Evolutionary conservation across 2,329 filamentous ascomycete species (phyloP).

Genomic region (Botryotinia narcissicola): DNA sequence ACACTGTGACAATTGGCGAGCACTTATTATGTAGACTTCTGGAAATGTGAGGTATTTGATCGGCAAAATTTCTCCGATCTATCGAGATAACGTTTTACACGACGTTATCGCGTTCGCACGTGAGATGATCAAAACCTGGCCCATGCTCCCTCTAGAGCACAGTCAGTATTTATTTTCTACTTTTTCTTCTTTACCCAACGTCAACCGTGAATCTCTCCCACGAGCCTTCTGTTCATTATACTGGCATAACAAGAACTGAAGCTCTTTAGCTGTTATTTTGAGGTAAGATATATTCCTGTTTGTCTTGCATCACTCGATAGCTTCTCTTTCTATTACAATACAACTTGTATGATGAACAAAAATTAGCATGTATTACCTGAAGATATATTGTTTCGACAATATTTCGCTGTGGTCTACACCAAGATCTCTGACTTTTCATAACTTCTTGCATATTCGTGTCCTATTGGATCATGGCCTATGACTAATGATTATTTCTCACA

Average conservation of each 20-base stretch:
- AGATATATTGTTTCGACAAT: conserved; percentile 46
- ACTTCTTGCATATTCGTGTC: background rate
- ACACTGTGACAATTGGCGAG: background rate
- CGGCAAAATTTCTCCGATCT: conserved; percentile 9
- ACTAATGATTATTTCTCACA: background rate
- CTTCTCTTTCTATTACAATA: background rate
- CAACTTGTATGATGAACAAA: conserved; percentile 39
- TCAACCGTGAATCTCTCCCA: background rate
- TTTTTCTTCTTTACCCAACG: background rate
- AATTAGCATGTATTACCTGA: conserved; percentile 47
- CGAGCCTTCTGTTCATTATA: background rate
- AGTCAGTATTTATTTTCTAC: background rate
- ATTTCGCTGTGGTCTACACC: conserved; percentile 57
- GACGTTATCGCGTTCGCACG: conserved; percentile 9
- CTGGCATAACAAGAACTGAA: background rate
- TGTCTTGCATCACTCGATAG: background rate
- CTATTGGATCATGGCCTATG: background rate
- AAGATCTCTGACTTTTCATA: conserved; percentile 62
- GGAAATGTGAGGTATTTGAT: background rate
- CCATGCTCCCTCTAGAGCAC: background rate
- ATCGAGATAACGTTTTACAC: background rate
- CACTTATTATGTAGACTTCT: conserved; percentile 5
- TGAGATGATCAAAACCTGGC: background rate
- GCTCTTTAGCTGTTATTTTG: background rate
- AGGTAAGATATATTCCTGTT: conserved; percentile 24